Conservation (phyloP, 2,329 filamentous ascomycete species). For the Alternaria sp. region DNA sequence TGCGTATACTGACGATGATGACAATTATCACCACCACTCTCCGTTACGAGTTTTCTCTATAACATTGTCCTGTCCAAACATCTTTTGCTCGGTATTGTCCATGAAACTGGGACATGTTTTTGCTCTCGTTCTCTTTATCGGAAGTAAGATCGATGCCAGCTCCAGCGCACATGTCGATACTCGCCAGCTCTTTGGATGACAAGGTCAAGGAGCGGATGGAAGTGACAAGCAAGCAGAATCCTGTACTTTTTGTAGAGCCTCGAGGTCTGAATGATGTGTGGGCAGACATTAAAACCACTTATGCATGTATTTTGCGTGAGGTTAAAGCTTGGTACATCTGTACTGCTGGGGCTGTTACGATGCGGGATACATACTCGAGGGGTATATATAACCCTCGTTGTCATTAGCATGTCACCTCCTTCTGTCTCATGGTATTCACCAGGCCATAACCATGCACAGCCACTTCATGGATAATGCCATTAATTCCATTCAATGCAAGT, state of each 20-base stretch:
- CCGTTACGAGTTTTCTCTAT: not conserved
- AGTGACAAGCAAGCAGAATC: not conserved
- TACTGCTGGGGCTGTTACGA: too few species aligned
- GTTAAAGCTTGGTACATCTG: too few species aligned
- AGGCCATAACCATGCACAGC: not conserved
- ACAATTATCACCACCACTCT: not conserved
- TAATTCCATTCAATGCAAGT: constrained; percentile 7
- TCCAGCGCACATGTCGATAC: not conserved
- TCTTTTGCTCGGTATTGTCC: not conserved
- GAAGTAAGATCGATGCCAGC: not conserved
- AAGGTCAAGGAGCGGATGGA: not conserved
- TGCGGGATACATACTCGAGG: not conserved
- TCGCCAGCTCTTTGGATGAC: not conserved
- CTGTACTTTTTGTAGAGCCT: not conserved
- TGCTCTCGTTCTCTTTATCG: not conserved
- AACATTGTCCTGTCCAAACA: not conserved
- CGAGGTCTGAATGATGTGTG: too few species aligned
- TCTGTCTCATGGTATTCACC: not conserved
- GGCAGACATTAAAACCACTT: too few species aligned
- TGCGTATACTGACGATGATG: not conserved
- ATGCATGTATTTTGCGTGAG: too few species aligned
- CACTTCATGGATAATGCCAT: not conserved
- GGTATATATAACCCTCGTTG: not conserved
- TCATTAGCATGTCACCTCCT: not conserved
- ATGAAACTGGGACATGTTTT: not conserved